Evolutionary conservation across 495 filamentous ascomycete genomes (phyloP).

Genomic region (Penicillium lagena): DNA sequence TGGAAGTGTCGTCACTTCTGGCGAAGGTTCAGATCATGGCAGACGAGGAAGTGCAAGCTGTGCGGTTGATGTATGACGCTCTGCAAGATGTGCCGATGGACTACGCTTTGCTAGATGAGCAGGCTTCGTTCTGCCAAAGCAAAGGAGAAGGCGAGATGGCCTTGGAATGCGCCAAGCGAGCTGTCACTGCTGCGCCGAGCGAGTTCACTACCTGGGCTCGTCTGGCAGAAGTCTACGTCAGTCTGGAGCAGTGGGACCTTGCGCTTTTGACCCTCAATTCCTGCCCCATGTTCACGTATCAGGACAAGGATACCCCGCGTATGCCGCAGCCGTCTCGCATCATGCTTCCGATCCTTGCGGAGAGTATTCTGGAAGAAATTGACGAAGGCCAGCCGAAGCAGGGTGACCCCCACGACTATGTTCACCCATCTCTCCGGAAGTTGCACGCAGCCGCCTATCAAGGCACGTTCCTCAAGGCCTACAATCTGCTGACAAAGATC

Average conservation of each 20-base stretch:
- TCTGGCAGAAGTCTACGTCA: slow-evolving; percentile 85
- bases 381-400: slow-evolving; percentile 80
- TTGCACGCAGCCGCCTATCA: slow-evolving; percentile 83
- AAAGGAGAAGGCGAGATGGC: slow-evolving; percentile 85
- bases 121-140: slow-evolving; percentile 84
- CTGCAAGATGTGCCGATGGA: slow-evolving; percentile 92
- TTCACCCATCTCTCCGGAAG: slow-evolving; percentile 81
- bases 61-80: slow-evolving; percentile 79
- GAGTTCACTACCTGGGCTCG: slow-evolving; percentile 97
- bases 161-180: slow-evolving; percentile 86
- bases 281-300: slow-evolving; percentile 99
- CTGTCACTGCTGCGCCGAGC: slow-evolving; percentile 88
- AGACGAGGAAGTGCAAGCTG: slow-evolving; percentile 92
- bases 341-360: slow-evolving; percentile 76
- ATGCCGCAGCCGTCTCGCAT: slow-evolving; percentile 88
- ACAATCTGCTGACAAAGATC: slow-evolving; percentile 88
- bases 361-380: slow-evolving; percentile 93
- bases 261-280: slow-evolving; percentile 96
- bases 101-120: slow-evolving; percentile 86
- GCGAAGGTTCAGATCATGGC: slow-evolving; percentile 85
- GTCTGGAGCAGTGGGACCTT: slow-evolving; percentile 87
- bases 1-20: slow-evolving; percentile 89
- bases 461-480: slow-evolving; percentile 92
- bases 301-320: slow-evolving; percentile 91
- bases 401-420: slow-evolving; percentile 62